A percentile compares a stretch with the other conserved stretches of the same genome.
These are phyloP conservation scores for Podila minutissima DNA, from an alignment of 192 early-diverging fungal genomes.

Conservation along the genomic window DNA sequence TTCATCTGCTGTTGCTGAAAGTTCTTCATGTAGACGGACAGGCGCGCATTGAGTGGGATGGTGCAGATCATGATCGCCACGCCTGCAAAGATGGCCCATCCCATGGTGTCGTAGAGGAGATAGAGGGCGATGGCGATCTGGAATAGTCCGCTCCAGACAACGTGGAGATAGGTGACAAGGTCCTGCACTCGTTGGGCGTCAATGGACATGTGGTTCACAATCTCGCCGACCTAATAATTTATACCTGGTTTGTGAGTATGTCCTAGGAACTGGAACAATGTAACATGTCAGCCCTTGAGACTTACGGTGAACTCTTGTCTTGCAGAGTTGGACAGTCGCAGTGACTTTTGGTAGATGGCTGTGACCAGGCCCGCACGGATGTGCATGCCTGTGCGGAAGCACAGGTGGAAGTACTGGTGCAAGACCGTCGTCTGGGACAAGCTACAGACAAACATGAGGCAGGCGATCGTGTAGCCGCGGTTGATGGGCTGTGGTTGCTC, in stretches of 20 bases:
- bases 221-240: conserved; percentile 28
- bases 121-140: conserved; percentile 81
- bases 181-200: conserved; percentile 73
- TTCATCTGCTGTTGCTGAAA: conserved; percentile 86
- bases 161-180: conserved; percentile 75
- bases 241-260: no score
- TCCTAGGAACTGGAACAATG: no score
- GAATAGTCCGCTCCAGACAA: conserved; percentile 79
- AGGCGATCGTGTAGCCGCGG: conserved; percentile 83
- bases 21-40: conserved; percentile 72
- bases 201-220: conserved; percentile 72
- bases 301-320: conserved; percentile 77
- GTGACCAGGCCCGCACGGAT: conserved; percentile 79
- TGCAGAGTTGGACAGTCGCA: conserved; percentile 83
- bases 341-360: conserved; percentile 87
- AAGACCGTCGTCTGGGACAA: conserved; percentile 80
- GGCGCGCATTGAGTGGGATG: conserved; percentile 78
- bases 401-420: conserved; percentile 91
- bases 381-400: conserved; percentile 80
- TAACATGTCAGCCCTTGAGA: no score
- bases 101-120: conserved; percentile 84
- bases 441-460: conserved; percentile 81
- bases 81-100: conserved; percentile 85
- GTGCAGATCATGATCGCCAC: conserved; percentile 81
- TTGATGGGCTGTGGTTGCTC: conserved; percentile 67